phyloP scores from a whole-genome alignment of 164 flowering plant genomes.

The Hamamelis virginiana region DNA sequence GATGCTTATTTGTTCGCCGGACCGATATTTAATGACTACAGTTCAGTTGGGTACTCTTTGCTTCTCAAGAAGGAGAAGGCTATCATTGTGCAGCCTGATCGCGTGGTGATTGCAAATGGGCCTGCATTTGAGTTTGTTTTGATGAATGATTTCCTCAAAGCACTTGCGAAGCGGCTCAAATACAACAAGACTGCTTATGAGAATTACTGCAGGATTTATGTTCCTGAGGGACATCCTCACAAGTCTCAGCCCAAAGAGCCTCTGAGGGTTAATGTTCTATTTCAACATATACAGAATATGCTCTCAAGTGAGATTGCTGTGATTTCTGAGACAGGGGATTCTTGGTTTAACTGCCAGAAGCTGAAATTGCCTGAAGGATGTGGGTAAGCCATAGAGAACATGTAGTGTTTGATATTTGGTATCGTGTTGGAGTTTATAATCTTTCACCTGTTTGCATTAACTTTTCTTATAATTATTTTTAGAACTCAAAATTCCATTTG shows the following conservation, averaged over 20 bases:
- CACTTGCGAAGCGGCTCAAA: conserved; percentile 57
- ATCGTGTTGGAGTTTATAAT: background rate
- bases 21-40: conserved; percentile 84
- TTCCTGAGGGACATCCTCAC: conserved; percentile 64
- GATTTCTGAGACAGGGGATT: conserved; percentile 90
- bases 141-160: conserved; percentile 71
- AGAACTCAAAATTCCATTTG: no score
- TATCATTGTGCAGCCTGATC: conserved; percentile 75
- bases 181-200: conserved; percentile 59
- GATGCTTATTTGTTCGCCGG: conserved; percentile 88
- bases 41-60: conserved; percentile 88
- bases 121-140: conserved; percentile 75
- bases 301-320: conserved; percentile 59
- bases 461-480: no score
- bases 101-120: conserved; percentile 71
- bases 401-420: background rate
- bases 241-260: conserved; percentile 52
- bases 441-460: no score
- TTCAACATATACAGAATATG: conserved; percentile 77
- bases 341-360: conserved; percentile 92
- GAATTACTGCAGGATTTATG: conserved; percentile 69
- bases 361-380: conserved; percentile 73
- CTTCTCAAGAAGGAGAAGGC: conserved; percentile 86
- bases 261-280: conserved; percentile 73
- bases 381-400: conserved; percentile 48